Base-by-base conservation (phyloP, 176 grass and related monocot genomes). In the Chrysopogon serrulatus region DNA sequence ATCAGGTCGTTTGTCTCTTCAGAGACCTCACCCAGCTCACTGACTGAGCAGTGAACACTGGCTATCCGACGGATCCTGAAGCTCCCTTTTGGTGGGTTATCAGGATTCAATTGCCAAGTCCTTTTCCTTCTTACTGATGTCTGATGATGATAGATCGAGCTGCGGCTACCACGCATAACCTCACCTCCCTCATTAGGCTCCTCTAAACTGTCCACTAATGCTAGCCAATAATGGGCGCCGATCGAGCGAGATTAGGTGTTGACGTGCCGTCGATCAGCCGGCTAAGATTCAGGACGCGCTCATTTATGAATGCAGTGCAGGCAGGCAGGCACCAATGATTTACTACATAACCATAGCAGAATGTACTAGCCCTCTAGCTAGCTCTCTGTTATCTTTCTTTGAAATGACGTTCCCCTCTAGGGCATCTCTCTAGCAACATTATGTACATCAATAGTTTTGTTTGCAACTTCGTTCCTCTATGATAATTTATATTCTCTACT, bases 271-370 rank as follows among this genome's bases (percentile, higher is more conserved):
- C 79, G 67, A 86, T 90, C 43, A 79, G 83, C 79, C 88, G 79
- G 88, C 84, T 83, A 78, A 82, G 88, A 86, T 90, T 90, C 88
- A 45, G 88, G 88, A 64, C 15, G 44, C 83, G 42, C 70, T 48
- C 42, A 79, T 90, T 86, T 41, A 87, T 87, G 73, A 26, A 68
- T 17, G 32, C 19, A 45, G n/a, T n/a, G n/a, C 12, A 27, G 24
- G 36, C 36, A 37, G 6, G 54, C 23, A 67, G 47, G 2, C 67
- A 67, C 67, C 84, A 79, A 83, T 86, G 27, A 86, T 90, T 77
- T 82, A 65, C 36, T 61, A 31, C 30, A 51, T 71, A 40, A 35
- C 27, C 33, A 2, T 24, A 35, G 66, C 19, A 21, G 53, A 33
- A 53, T n/a, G n/a, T 81, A 64, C n/a, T 27, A 3, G 21, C n/a